Percentiles rank a stretch among this genome's conserved stretches.
These are phyloP conservation scores for Ascochyta lentis DNA, from an alignment of 2,329 filamentous ascomycete genomes.

Conservation along the genomic window DNA sequence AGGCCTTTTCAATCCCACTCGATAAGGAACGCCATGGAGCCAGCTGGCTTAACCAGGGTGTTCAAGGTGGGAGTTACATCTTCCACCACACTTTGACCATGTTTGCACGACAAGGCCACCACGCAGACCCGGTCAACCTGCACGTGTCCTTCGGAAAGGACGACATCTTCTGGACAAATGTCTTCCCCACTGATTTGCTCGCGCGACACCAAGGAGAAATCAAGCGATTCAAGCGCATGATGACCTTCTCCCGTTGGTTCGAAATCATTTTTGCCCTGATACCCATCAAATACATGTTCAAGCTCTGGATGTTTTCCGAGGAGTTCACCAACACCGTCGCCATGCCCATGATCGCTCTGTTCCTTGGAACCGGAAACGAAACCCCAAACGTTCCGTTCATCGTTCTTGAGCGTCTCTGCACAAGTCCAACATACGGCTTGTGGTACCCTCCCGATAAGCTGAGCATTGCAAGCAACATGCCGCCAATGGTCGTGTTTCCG, in stretches of 20 bases:
- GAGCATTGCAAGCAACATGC: constrained; percentile 58
- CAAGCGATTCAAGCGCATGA: constrained; percentile 59
- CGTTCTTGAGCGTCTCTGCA: constrained; percentile 63
- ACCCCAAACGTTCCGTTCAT: constrained; percentile 74
- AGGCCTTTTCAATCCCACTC: constrained; percentile 64
- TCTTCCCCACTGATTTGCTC: constrained; percentile 66
- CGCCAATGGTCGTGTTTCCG: constrained; percentile 67
- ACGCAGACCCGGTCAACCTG: constrained; percentile 60
- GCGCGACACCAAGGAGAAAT: constrained; percentile 64
- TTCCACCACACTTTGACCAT: constrained; percentile 73
- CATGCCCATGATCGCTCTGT: constrained; percentile 74
- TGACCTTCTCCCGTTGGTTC: constrained; percentile 65
- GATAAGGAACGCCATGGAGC: constrained; percentile 64
- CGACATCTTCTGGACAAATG: constrained; percentile 70
- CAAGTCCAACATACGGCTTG: constrained; percentile 64
- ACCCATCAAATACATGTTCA: constrained; percentile 69
- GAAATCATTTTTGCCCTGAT: constrained; percentile 66
- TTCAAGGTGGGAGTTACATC: constrained; percentile 69
- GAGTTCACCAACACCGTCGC: constrained; percentile 76
- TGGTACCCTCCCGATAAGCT: constrained; percentile 61
- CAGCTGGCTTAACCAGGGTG: constrained; percentile 67
- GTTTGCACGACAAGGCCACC: constrained; percentile 64
- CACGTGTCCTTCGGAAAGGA: constrained; percentile 68
- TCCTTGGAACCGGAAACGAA: constrained; percentile 77
- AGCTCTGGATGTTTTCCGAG: constrained; percentile 70